phyloP scores from a whole-genome alignment of 139 green algal genomes.

The Bryopsis sp. region DNA sequence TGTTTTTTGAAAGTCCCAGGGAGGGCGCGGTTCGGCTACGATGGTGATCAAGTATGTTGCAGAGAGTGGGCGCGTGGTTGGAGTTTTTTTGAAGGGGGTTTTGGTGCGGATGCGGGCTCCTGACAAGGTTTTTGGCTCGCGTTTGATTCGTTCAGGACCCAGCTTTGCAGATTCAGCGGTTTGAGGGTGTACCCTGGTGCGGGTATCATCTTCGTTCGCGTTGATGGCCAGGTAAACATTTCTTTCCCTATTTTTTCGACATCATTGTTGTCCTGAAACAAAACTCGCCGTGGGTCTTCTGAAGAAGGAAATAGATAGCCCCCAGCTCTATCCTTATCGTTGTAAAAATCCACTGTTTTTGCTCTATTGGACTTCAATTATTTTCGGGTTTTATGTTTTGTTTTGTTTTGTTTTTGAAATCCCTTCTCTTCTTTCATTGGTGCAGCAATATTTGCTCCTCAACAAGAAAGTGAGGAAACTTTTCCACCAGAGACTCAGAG shows the following conservation, averaged over 20 bases:
- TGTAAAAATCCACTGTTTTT: too few relatives aligned
- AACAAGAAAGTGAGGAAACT: conserved; percentile 88
- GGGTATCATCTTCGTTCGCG: conserved; percentile 83
- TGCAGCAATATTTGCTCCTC: conserved; percentile 89
- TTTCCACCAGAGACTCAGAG: conserved; percentile 83
- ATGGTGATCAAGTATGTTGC: conserved; percentile 17
- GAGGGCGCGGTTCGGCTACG: too few relatives aligned
- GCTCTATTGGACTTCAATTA: background rate
- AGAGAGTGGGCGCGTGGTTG: too few relatives aligned
- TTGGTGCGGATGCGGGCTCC: too few relatives aligned
- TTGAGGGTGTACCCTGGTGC: conserved; percentile 94
- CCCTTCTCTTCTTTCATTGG: background rate
- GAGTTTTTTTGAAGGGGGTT: too few relatives aligned
- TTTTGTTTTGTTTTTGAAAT: background rate
- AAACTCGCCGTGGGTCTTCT: too few relatives aligned
- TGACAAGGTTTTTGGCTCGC: background rate
- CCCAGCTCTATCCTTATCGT: too few relatives aligned
- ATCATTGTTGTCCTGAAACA: background rate
- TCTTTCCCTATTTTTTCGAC: conserved; percentile 18
- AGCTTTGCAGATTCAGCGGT: conserved; percentile 94
- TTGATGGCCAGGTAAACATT: conserved; percentile 69
- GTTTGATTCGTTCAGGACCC: conserved; percentile 48
- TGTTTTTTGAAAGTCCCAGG: too few relatives aligned
- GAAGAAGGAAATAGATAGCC: too few relatives aligned
- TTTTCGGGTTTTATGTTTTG: background rate